A percentile compares a stretch with the other conserved stretches of the same genome.
Conservation (phyloP, 768 basidiomycete species). For the Termitomyces sp. region DNA sequence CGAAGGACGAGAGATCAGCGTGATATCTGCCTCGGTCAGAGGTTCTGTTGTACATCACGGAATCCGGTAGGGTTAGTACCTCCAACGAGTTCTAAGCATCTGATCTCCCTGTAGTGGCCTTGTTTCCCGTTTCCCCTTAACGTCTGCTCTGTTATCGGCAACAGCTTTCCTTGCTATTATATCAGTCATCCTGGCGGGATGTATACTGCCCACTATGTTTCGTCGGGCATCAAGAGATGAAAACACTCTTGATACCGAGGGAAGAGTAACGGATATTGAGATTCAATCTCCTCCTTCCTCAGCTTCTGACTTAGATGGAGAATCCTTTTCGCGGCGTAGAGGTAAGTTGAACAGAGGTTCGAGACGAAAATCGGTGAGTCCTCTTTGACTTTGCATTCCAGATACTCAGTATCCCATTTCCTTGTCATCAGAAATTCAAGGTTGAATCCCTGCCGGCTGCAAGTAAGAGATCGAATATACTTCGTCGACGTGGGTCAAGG, state of each 20-base stretch:
- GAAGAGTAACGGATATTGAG: neutral
- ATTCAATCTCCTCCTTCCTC: constrained; percentile 8
- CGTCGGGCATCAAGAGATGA: constrained; percentile 9
- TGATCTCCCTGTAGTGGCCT: constrained; percentile 44
- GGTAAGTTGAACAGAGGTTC: constrained; percentile 20
- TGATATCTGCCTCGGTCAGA: constrained; percentile 54
- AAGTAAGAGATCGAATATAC: constrained; percentile 22
- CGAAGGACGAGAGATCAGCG: constrained; percentile 67
- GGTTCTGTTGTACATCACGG: constrained; percentile 65
- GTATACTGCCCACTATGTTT: constrained; percentile 44
- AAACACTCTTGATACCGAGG: constrained; percentile 8
- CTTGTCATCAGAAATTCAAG: constrained; percentile 21
- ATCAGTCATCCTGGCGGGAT: constrained; percentile 40
- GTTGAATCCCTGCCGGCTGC: constrained; percentile 25
- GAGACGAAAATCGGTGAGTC: constrained; percentile 20
- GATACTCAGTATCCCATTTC: neutral
- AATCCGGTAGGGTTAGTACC: constrained; percentile 45
- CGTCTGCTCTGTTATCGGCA: constrained; percentile 44
- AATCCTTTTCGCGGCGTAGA: constrained; percentile 16
- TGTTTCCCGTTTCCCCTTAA: constrained; percentile 63
- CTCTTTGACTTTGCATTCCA: neutral
- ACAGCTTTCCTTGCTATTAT: constrained; percentile 43
- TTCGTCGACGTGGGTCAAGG: constrained; percentile 45
- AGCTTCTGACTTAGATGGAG: constrained; percentile 16
- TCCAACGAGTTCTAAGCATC: neutral